A percentile compares a stretch with the other conserved stretches of the same genome.
Evolutionary conservation across 805 yeast genomes (phyloP).

Genomic region (Ogataea trehaloabstinens): DNA sequence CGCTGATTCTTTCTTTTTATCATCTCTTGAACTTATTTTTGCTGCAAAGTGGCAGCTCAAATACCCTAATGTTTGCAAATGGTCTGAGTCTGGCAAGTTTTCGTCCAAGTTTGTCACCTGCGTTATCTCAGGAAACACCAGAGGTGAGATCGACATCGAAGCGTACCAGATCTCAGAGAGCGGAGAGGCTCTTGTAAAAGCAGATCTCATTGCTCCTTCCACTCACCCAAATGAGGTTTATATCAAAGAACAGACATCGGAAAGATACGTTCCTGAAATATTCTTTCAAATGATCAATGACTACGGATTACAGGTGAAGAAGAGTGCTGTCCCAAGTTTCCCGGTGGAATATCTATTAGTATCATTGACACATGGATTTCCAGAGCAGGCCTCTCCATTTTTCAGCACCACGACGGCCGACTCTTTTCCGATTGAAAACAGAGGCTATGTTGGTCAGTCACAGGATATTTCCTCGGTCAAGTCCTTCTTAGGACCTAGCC

Average conservation of each 20-base stretch:
- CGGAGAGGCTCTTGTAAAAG: slow-evolving; percentile 84
- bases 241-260: slow-evolving; percentile 68
- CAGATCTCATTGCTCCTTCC: slow-evolving; percentile 82
- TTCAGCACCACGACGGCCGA: slow-evolving; percentile 38
- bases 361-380: slow-evolving; percentile 91
- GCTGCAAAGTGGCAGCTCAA: slow-evolving; percentile 75
- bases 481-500: slow-evolving; percentile 39
- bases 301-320: slow-evolving; percentile 83
- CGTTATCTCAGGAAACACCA: slow-evolving; percentile 83
- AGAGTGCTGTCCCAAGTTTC: slow-evolving; percentile 85
- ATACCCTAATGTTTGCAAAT: slow-evolving; percentile 61
- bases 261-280: slow-evolving; percentile 91
- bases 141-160: slow-evolving; percentile 86
- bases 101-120: slow-evolving; percentile 94
- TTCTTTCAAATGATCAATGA: slow-evolving; percentile 83
- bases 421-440: slow-evolving; percentile 73
- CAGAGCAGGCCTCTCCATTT: slow-evolving; percentile 53
- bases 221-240: slow-evolving; percentile 88
- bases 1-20: slow-evolving; percentile 82
- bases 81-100: slow-evolving; percentile 60
- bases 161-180: slow-evolving; percentile 86
- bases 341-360: slow-evolving; percentile 90
- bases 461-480: slow-evolving; percentile 63
- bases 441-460: slow-evolving; percentile 70
- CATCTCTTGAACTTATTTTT: slow-evolving; percentile 82